Evolutionary conservation across 2,329 filamentous ascomycete genomes (phyloP).

Genomic region (Botrytis fragariae): DNA sequence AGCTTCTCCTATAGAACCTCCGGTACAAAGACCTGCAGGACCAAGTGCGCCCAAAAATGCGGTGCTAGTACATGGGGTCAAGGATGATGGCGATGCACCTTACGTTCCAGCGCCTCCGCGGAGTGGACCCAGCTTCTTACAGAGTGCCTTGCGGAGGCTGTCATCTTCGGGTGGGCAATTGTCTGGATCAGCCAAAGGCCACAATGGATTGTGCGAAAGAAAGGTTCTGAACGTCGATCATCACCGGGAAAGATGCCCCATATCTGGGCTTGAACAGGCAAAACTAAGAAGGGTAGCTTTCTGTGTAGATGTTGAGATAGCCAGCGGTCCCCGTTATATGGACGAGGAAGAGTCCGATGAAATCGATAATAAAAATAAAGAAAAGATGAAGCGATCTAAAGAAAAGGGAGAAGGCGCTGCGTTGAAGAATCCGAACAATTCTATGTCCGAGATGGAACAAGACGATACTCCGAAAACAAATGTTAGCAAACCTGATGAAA

Average conservation of each 20-base stretch:
- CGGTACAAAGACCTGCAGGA: slow-evolving; percentile 35
- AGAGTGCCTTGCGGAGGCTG: slow-evolving; percentile 75
- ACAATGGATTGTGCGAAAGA: slow-evolving; percentile 74
- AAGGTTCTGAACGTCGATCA: slow-evolving; percentile 81
- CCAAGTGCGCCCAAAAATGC: slow-evolving; percentile 52
- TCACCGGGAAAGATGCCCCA: slow-evolving; percentile 72
- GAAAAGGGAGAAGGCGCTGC: slow-evolving; percentile 74
- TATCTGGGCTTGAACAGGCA: slow-evolving; percentile 73
- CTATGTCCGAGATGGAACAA: slow-evolving; percentile 57
- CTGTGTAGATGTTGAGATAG: slow-evolving; percentile 96
- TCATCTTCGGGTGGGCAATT: slow-evolving; percentile 54
- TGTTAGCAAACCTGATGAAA: slow-evolving; percentile 39
- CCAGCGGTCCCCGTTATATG: slow-evolving; percentile 75
- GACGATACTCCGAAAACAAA: slow-evolving; percentile 44
- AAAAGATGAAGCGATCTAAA: slow-evolving; percentile 61
- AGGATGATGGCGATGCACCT: slow-evolving; percentile 59
- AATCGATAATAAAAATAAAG: slow-evolving; percentile 49
- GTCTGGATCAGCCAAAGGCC: slow-evolving; percentile 45
- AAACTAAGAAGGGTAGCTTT: slow-evolving; percentile 89
- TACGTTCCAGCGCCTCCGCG: slow-evolving; percentile 75
- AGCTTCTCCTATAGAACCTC: slow-evolving; percentile 37
- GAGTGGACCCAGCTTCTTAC: slow-evolving; percentile 70
- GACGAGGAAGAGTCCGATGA: slow-evolving; percentile 61
- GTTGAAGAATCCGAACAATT: slow-evolving; percentile 62
- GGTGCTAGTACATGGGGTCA: slow-evolving; percentile 55